phyloP scores from a whole-genome alignment of 192 early-diverging fungal species.

The Podila clonocystis region DNA sequence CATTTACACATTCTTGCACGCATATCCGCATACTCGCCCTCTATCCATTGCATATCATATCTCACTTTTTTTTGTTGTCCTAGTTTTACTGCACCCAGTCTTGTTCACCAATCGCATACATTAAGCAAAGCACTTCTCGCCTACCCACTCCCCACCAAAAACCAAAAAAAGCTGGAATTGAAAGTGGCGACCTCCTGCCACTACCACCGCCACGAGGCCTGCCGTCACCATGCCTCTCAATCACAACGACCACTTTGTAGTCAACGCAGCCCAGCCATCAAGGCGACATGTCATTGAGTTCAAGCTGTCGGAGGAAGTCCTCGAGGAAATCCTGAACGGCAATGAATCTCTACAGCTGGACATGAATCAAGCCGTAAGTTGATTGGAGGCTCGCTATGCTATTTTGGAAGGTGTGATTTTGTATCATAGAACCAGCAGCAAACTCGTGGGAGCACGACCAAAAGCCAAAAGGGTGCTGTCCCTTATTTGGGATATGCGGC shows the following conservation, averaged over 20 bases:
- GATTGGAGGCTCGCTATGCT: neutral
- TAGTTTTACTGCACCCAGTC: neutral
- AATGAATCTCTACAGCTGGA: constrained; percentile 40
- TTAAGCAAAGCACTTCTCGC: neutral
- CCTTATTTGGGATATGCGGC: constrained; percentile 3
- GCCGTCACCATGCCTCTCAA: constrained; percentile 89
- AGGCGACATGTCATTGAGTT: constrained; percentile 47
- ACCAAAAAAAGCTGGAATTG: neutral
- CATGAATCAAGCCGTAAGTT: constrained; percentile 46
- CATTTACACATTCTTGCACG: neutral
- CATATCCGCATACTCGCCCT: neutral
- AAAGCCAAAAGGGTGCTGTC: constrained; percentile 76
- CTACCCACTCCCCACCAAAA: neutral
- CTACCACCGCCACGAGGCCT: neutral
- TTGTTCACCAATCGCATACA: neutral
- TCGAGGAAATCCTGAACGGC: constrained; percentile 50
- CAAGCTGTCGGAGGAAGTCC: constrained; percentile 48
- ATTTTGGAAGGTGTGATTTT: neutral
- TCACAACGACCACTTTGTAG: constrained; percentile 47
- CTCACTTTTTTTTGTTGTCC: too few relatives aligned
- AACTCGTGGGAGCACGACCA: neutral
- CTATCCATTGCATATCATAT: too few relatives aligned
- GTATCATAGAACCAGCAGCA: neutral
- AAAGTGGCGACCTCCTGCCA: neutral
- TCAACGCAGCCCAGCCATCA: constrained; percentile 44